Percentiles rank a stretch among this genome's conserved stretches.
Evolutionary conservation across 257 asterid species (phyloP).

Genomic region (Scutellaria galericulata): DNA sequence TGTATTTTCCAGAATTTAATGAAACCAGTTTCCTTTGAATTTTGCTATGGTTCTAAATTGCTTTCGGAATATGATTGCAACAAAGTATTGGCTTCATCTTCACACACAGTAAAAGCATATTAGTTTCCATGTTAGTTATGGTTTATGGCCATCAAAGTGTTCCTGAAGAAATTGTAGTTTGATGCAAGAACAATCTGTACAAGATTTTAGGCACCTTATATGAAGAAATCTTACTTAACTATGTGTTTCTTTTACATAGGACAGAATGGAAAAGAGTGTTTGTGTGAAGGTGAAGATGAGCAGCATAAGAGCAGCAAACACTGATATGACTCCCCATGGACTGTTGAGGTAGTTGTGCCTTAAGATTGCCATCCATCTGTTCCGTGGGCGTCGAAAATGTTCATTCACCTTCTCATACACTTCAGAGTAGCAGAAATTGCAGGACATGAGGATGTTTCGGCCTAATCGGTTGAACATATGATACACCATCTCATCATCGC

Average conservation of each 20-base stretch:
- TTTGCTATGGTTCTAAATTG: too few relatives aligned
- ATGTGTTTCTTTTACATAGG: conserved; percentile 2
- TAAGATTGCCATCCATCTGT: conserved; percentile 44
- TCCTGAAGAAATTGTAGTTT: too few relatives aligned
- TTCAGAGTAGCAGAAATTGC: conserved; percentile 35
- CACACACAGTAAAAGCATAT: too few relatives aligned
- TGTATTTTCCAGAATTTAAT: too few relatives aligned
- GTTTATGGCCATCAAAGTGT: too few relatives aligned
- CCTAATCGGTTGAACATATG: conserved; percentile 43
- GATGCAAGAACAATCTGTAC: too few relatives aligned
- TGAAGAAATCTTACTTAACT: too few relatives aligned
- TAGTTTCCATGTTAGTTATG: too few relatives aligned
- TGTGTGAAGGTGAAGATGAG: conserved; percentile 35
- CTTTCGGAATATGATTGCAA: too few relatives aligned
- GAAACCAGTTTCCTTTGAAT: too few relatives aligned
- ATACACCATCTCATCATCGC: conserved; percentile 43
- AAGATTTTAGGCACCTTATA: too few relatives aligned
- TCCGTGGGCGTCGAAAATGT: conserved; percentile 21
- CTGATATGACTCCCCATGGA: conserved; percentile 38
- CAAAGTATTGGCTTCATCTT: too few relatives aligned
- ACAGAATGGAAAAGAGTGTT: conserved; percentile 32
- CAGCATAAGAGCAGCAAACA: conserved; percentile 37
- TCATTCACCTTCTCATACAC: conserved; percentile 30
- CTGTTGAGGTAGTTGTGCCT: conserved; percentile 44
- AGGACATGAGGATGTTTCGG: conserved; percentile 20